Evolutionary conservation across 176 grass and related monocot genomes (phyloP).

Genomic region (Typha latifolia): DNA sequence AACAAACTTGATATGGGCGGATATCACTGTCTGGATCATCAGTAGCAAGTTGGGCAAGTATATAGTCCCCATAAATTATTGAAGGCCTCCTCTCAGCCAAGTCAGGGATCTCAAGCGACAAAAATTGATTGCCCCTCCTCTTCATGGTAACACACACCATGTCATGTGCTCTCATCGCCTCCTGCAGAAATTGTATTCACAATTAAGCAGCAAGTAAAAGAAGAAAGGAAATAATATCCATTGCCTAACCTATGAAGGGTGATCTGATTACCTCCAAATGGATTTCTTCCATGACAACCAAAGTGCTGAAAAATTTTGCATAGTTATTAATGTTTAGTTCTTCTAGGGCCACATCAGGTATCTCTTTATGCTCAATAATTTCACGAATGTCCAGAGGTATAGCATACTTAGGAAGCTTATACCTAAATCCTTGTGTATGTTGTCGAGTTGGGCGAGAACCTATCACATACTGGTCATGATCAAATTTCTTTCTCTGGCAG

Average conservation of each 20-base stretch:
- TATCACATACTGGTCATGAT: slow-evolving; percentile 37
- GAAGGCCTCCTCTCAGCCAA: slow-evolving; percentile 82
- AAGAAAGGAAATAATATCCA: slow-evolving; percentile 4
- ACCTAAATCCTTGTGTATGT: slow-evolving; percentile 43
- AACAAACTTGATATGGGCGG: slow-evolving; percentile 51
- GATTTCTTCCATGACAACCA: slow-evolving; percentile 86
- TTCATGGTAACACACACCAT: slow-evolving; percentile 66
- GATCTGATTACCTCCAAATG: slow-evolving; percentile 58
- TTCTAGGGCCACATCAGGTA: slow-evolving; percentile 49
- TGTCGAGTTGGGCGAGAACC: slow-evolving; percentile 40
- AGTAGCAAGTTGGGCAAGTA: slow-evolving; percentile 31
- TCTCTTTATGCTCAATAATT: slow-evolving; percentile 52
- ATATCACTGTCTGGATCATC: slow-evolving; percentile 29
- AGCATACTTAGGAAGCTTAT: slow-evolving; percentile 56
- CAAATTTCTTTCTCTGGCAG: slow-evolving; percentile 41
- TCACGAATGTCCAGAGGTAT: slow-evolving; percentile 57
- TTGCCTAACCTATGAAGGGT: background rate
- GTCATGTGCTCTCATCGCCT: slow-evolving; percentile 74
- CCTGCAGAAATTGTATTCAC: slow-evolving; percentile 32
- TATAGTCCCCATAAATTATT: slow-evolving; percentile 59
- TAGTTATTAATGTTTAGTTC: slow-evolving; percentile 56
- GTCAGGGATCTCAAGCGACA: slow-evolving; percentile 71
- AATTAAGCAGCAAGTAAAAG: slow-evolving; percentile 1
- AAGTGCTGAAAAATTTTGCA: slow-evolving; percentile 48
- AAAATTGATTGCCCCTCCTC: slow-evolving; percentile 37